Conservation (phyloP, 768 basidiomycete genomes). For the Hygrophorus russula region DNA sequence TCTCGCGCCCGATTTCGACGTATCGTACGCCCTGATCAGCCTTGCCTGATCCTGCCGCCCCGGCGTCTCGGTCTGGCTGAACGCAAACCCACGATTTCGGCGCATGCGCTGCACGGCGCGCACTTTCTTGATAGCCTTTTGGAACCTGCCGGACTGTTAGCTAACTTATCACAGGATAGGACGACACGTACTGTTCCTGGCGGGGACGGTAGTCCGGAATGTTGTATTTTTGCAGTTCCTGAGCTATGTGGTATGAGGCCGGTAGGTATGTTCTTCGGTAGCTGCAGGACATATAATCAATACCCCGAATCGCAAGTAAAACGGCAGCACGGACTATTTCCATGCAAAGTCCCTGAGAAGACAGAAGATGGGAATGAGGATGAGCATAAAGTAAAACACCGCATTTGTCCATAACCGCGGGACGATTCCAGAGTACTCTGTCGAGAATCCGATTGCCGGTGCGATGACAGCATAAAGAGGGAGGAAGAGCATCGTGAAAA, state of each 20-base stretch:
- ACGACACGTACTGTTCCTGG: slow-evolving; percentile 78
- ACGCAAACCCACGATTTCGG: slow-evolving; percentile 92
- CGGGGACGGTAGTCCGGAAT: slow-evolving; percentile 93
- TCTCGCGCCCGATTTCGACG: slow-evolving; percentile 58
- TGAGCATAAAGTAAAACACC: slow-evolving; percentile 82
- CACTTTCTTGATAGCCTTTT: slow-evolving; percentile 99
- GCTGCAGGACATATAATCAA: slow-evolving; percentile 27
- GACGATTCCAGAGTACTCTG: slow-evolving; percentile 83
- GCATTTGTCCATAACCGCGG: slow-evolving; percentile 80
- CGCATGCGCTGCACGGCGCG: slow-evolving; percentile 98
- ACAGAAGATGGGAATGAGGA: slow-evolving; percentile 78
- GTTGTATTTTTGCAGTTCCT: slow-evolving; percentile 99
- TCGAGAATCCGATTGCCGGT: slow-evolving; percentile 80
- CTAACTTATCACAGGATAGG: background rate
- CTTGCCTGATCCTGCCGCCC: slow-evolving; percentile 80
- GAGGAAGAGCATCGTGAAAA: slow-evolving; percentile 93
- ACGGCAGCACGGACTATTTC: slow-evolving; percentile 74
- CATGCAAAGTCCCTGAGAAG: slow-evolving; percentile 84
- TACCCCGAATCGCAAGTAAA: slow-evolving; percentile 6
- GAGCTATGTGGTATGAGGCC: slow-evolving; percentile 93
- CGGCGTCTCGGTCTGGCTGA: slow-evolving; percentile 89
- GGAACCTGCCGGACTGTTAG: slow-evolving; percentile 50
- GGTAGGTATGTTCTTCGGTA: slow-evolving; percentile 88
- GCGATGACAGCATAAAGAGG: slow-evolving; percentile 85
- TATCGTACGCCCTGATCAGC: slow-evolving; percentile 81